phyloP scores from a whole-genome alignment of 2,329 filamentous ascomycete species.

The Colletotrichum tanaceti region DNA sequence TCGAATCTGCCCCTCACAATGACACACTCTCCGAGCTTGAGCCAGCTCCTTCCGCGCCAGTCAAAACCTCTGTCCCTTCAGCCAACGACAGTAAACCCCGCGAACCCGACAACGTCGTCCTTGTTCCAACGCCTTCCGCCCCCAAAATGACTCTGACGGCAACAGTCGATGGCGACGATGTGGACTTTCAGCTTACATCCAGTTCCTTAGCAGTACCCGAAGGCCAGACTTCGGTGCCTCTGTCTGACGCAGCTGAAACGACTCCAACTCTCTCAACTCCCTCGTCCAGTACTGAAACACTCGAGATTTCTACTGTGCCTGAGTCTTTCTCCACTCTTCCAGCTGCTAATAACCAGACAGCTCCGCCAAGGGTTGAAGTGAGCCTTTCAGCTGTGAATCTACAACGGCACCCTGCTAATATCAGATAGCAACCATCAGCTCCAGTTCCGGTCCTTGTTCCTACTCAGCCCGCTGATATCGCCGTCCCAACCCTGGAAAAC shows the following conservation, averaged over 20 bases:
- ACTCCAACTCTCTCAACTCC: neutral
- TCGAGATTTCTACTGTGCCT: neutral
- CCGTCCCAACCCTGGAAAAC: neutral
- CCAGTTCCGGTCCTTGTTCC: neutral
- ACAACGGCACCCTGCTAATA: neutral
- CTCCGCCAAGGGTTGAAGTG: neutral
- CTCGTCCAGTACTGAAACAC: neutral
- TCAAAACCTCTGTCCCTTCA: neutral
- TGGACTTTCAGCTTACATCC: neutral
- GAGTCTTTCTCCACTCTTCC: conserved; percentile 8
- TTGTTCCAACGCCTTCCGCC: neutral
- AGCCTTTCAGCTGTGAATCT: neutral
- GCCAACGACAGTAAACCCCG: neutral
- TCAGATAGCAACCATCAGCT: neutral
- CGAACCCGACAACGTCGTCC: neutral
- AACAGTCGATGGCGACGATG: neutral
- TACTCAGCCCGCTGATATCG: neutral
- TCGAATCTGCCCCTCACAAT: neutral
- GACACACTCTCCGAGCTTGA: neutral
- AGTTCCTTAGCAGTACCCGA: neutral
- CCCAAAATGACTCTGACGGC: no score
- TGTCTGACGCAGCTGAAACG: neutral
- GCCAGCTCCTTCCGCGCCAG: neutral
- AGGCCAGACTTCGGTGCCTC: neutral
- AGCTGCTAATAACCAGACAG: conserved; percentile 23